phyloP scores from a whole-genome alignment of 2,329 filamentous ascomycete genomes.

The Escovopsis sp. region DNA sequence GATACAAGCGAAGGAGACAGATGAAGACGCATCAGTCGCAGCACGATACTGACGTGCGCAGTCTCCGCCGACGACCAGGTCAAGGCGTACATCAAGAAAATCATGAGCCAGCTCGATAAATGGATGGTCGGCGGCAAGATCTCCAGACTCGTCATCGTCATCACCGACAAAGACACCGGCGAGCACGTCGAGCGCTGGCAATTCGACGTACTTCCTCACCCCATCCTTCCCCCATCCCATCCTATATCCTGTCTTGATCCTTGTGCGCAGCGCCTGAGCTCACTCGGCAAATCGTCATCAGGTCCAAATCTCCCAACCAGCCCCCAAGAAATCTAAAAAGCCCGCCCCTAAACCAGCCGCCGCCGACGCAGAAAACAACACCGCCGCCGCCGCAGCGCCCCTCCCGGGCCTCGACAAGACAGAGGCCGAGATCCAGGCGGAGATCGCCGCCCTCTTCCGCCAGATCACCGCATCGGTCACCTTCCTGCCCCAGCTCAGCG shows the following conservation, averaged over 20 bases:
- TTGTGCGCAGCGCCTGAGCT: no score
- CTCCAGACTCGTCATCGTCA: slow-evolving; percentile 89
- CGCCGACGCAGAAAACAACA: slow-evolving; percentile 55
- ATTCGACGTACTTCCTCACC: slow-evolving; percentile 55
- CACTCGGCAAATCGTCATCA: neutral
- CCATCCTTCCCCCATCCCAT: neutral
- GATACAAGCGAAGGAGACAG: no score
- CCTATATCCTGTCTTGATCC: slow-evolving; percentile 1
- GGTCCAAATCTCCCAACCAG: slow-evolving; percentile 13
- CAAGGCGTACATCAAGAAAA: slow-evolving; percentile 97
- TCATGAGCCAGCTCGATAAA: slow-evolving; percentile 93
- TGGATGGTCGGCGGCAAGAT: slow-evolving; percentile 98
- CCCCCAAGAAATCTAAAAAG: slow-evolving; percentile 25
- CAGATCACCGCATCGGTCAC: slow-evolving; percentile 97
- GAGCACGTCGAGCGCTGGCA: slow-evolving; percentile 97
- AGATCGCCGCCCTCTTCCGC: slow-evolving; percentile 92
- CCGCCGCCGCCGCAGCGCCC: slow-evolving; percentile 7
- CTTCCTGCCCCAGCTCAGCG: slow-evolving; percentile 76
- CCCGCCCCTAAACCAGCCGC: slow-evolving; percentile 31
- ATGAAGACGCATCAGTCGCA: neutral
- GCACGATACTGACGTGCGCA: slow-evolving; percentile 14
- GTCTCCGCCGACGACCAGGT: slow-evolving; percentile 96
- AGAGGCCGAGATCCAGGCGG: slow-evolving; percentile 83
- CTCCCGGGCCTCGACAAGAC: slow-evolving; percentile 54
- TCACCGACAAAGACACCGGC: slow-evolving; percentile 92